Evolutionary conservation across 1,284 basidiomycete genomes (phyloP), one percentile per base, ranked within the genome.

Genomic region (Trametes versicolor): DNA sequence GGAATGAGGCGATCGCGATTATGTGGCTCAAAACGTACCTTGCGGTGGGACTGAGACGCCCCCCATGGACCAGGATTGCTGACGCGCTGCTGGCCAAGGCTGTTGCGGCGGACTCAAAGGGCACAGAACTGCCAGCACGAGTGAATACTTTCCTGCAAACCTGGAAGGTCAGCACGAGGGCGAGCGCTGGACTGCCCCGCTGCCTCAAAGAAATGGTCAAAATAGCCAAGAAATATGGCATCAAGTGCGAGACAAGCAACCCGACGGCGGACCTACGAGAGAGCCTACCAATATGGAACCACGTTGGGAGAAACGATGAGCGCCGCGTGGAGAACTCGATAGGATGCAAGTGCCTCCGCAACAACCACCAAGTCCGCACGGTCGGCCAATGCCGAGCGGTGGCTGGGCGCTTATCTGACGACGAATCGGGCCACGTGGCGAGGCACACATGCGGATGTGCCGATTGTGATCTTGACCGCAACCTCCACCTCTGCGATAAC

Each of bases 1-100:
- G 74, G 10, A 72, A 74, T 49, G 63, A 73, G 17, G 76, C 76
- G 1, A 72, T 76, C 0, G 32, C 68, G 2, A 23, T 77, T 0
- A 71, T 66, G 52, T 74, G 71, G 71, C 27, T 75, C 0, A 68
- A 67, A 51, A 25, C 48, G 0, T 76, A 68, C 63, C 62, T 74
- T 0, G 55, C 68, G 25, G 17, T 71, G 8, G 58, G 50, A 0
- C 10, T 25, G 0, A 37, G 58, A 0, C 39, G 73, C 0, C 74
- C 76, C 0, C 45, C 17, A 0, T 77, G 76, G 52, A 36, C 36
- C 23, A 0, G 1, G 13, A 4, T 54, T 4, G 52, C 36, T 1
- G 52, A 54, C 13, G 52, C 21, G 3, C 34, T 54, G 4, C 13
- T 54, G 4, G 34, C 52, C 0, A 23, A n/a, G 23, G 36, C 52